Conservation (phyloP, 139 green algal genomes). For the Chlamydomonas incerta region DNA sequence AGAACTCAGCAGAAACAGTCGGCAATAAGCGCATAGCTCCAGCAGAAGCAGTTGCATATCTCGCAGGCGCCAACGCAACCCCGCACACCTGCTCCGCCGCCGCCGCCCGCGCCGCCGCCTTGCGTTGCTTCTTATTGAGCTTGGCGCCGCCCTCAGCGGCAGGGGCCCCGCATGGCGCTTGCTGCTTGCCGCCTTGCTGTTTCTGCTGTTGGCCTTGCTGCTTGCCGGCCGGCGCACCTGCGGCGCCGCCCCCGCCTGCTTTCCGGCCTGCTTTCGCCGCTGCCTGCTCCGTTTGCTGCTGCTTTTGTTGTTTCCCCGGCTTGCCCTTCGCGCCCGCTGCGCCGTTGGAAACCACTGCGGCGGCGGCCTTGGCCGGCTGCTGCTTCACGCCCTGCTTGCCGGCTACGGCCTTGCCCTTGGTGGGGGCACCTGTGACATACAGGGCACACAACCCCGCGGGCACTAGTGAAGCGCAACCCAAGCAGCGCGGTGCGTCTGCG, state of each 20-base stretch:
- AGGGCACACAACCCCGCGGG: too few relatives aligned
- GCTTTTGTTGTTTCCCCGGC: neutral
- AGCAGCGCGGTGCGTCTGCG: too few relatives aligned
- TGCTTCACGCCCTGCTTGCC: neutral
- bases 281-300: neutral
- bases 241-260: neutral
- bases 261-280: too few relatives aligned
- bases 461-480: too few relatives aligned
- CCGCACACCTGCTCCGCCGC: neutral
- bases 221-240: neutral
- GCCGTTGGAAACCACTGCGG: neutral
- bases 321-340: neutral
- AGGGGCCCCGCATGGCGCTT: too few relatives aligned
- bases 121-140: slow-evolving; percentile 10
- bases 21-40: neutral
- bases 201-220: neutral
- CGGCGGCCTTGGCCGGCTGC: neutral
- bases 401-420: too few relatives aligned
- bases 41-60: neutral
- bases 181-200: neutral
- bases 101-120: neutral
- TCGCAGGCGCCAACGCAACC: neutral
- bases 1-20: too few relatives aligned
- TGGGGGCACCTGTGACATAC: neutral
- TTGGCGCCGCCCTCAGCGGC: slow-evolving; percentile 5